phyloP scores from a whole-genome alignment of 2,329 filamentous ascomycete genomes.

The Exophiala sp. region DNA sequence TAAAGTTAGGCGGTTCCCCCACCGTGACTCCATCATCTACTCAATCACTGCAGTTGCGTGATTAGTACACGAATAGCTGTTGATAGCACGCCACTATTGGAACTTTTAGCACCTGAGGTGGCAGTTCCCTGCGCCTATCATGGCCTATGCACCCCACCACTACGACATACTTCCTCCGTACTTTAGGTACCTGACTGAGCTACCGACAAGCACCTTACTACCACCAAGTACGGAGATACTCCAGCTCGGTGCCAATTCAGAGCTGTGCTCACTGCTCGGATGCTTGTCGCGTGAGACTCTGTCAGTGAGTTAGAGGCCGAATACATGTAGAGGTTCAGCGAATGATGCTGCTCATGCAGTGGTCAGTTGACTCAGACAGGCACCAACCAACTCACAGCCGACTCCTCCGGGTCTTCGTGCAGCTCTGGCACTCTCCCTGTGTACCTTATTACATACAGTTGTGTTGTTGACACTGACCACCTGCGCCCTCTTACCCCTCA shows the following conservation, averaged over 20 bases:
- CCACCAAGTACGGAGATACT: too few relatives aligned
- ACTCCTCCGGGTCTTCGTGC: neutral
- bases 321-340: neutral
- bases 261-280: too few relatives aligned
- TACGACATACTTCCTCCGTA: too few relatives aligned
- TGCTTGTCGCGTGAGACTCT: conserved; percentile 21
- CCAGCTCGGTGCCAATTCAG: too few relatives aligned
- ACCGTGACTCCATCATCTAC: too few relatives aligned
- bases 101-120: neutral
- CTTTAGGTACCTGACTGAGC: too few relatives aligned
- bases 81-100: neutral
- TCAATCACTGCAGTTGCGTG: neutral
- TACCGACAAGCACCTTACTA: too few relatives aligned
- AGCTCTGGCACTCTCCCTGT: neutral
- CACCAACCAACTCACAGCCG: too few relatives aligned
- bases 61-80: neutral
- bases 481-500: conserved; percentile 15
- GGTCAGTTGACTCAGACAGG: too few relatives aligned
- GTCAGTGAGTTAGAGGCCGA: neutral
- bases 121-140: neutral
- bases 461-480: neutral
- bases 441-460: neutral
- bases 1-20: too few relatives aligned
- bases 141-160: neutral
- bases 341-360: too few relatives aligned